A percentile compares a stretch with the other conserved stretches of the same genome.
Evolutionary conservation across 139 green algal genomes (phyloP).

Genomic region (Tetraselmis chui): DNA sequence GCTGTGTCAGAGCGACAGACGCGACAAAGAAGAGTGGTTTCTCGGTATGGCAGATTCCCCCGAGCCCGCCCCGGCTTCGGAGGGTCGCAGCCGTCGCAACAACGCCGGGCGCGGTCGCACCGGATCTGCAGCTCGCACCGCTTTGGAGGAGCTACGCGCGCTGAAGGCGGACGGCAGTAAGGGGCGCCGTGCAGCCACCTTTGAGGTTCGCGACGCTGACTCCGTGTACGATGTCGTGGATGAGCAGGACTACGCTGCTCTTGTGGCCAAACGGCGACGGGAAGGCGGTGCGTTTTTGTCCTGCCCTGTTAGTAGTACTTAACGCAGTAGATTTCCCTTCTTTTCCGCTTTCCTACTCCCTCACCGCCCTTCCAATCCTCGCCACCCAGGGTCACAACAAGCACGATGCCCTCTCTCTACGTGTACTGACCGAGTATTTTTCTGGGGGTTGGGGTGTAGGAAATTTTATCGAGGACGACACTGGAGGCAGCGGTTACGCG

Average conservation of each 20-base stretch:
- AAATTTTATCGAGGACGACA: slow-evolving; percentile 75
- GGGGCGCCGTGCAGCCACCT: slow-evolving; percentile 46
- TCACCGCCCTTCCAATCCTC: too few species aligned
- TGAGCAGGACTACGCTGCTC: slow-evolving; percentile 78
- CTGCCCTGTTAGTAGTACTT: neutral
- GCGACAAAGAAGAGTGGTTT: too few species aligned
- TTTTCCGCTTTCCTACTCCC: too few species aligned
- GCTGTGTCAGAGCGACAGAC: too few species aligned
- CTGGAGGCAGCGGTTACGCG: slow-evolving; percentile 56
- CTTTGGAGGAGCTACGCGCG: neutral
- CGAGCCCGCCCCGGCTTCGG: neutral
- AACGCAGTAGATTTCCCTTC: too few species aligned
- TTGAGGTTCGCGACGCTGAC: slow-evolving; percentile 71
- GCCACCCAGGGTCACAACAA: too few species aligned
- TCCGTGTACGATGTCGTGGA: slow-evolving; percentile 84
- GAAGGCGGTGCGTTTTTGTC: slow-evolving; percentile 48
- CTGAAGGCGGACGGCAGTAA: slow-evolving; percentile 5
- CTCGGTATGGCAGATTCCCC: too few species aligned
- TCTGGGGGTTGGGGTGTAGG: too few species aligned
- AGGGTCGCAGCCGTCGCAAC: neutral
- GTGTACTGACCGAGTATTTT: too few species aligned
- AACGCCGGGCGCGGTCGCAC: neutral
- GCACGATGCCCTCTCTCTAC: too few species aligned
- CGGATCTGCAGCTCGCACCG: neutral
- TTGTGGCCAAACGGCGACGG: slow-evolving; percentile 76